Evolutionary conservation across 371 early-diverging fungal species (phyloP), one percentile per base, ranked within the genome.

Genomic region (Mortierella sp.): DNA sequence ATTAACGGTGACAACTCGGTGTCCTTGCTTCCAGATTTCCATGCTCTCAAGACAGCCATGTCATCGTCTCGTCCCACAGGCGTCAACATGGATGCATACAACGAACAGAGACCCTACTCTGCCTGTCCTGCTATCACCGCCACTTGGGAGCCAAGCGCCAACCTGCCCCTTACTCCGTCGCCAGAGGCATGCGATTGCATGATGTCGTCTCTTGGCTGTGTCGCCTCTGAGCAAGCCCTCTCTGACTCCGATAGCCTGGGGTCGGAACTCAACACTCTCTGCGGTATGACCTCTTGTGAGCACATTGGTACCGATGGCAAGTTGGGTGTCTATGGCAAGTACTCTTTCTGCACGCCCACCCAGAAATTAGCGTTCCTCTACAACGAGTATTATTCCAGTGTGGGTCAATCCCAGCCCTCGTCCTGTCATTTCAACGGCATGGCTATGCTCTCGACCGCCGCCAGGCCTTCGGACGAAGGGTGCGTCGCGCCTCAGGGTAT

Each of bases 131-230:
- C 87, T 11, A 82, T 81, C 58, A 82, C 84, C 70, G 72, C 80
- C 8, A 89, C 74, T 24, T 96, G 96, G 95, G 89, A 90, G 55
- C 91, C 93, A 12, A 89, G 90, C 24, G 83, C 78, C 21, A 80
- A 76, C 4, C 80, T 96, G 10, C 95, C 96, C 5, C 93, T 94
- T 1, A 93, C 94, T 0, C 96, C 95, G 1, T 94, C 94, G 0
- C 83, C 88, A 4, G 91, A 89, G 21, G 90, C 90, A 35, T 96
- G 95, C 75, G 82, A 90, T 27, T 95, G 95, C 86, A 93, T 95
- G 94, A 79, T 90, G 29, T 85, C 91, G 35, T 91, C 94, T 21
- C 83, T 95, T 51, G 80, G 87, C 35, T 95, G 96, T 84, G 87
- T 89, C 24, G 89, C 89, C 4, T 90, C 90, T 2, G 88, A 90